phyloP scores from a whole-genome alignment of 2,329 filamentous ascomycete genomes.

The Pestalotiopsis sp. region DNA sequence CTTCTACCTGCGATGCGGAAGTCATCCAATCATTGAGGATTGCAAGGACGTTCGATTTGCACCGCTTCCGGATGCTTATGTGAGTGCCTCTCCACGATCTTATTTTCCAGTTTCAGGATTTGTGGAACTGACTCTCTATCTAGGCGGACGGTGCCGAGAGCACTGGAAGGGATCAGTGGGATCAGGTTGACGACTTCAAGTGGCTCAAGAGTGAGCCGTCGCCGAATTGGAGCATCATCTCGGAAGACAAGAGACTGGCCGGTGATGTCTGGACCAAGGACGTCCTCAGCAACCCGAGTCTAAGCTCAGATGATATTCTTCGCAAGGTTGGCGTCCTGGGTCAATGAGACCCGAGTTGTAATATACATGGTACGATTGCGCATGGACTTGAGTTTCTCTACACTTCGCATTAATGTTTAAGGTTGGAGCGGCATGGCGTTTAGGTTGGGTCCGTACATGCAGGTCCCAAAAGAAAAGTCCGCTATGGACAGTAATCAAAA shows the following conservation, averaged over 20 bases:
- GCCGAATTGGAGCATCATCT: slow-evolving; percentile 82
- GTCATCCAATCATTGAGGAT: slow-evolving; percentile 92
- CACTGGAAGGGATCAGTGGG: slow-evolving; percentile 70
- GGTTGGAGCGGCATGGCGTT: background rate
- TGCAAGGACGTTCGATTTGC: slow-evolving; percentile 80
- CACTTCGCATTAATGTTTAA: background rate
- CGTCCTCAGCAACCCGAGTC: slow-evolving; percentile 65
- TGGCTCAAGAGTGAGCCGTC: slow-evolving; percentile 88
- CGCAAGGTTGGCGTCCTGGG: slow-evolving; percentile 47
- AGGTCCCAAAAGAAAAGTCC: background rate
- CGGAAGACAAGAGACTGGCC: slow-evolving; percentile 59
- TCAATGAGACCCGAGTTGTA: background rate
- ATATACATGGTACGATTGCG: background rate
- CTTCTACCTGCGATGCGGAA: slow-evolving; percentile 80
- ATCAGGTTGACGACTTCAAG: slow-evolving; percentile 95
- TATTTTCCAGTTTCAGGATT: background rate
- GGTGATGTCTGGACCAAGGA: slow-evolving; percentile 71
- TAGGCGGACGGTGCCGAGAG: slow-evolving; percentile 30
- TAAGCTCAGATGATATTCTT: slow-evolving; percentile 69
- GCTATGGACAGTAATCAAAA: background rate
- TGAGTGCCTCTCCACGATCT: slow-evolving; percentile 46
- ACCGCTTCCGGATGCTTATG: slow-evolving; percentile 70
- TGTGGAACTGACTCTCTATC: background rate
- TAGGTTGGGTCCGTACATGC: slow-evolving; percentile 12
- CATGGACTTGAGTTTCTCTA: background rate